Evolutionary conservation across 2,329 filamentous ascomycete genomes (phyloP).

Genomic region (Diaporthe humulicola): DNA sequence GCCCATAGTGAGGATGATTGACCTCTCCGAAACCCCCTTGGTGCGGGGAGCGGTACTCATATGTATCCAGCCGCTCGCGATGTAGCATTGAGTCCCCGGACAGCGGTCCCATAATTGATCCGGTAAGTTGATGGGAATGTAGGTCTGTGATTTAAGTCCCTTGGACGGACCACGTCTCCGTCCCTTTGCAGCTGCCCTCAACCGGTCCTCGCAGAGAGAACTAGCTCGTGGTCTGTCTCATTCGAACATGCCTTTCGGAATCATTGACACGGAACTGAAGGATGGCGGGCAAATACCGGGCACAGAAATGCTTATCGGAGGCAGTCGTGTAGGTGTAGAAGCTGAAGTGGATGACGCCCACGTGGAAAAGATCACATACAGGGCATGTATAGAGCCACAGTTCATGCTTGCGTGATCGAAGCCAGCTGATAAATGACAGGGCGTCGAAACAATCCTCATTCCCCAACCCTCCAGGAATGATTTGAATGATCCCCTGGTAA

Average conservation of each 20-base stretch:
- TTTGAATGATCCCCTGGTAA: constrained; percentile 42
- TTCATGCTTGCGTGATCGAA: neutral
- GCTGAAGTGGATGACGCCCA: constrained; percentile 1
- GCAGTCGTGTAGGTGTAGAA: constrained; percentile 25
- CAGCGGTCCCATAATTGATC: constrained; percentile 30
- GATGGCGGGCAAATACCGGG: constrained; percentile 42
- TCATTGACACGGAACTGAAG: constrained; percentile 43
- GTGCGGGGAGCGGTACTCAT: constrained; percentile 30
- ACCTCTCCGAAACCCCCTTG: constrained; percentile 7
- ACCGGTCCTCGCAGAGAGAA: too few species aligned
- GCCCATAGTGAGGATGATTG: constrained; percentile 1
- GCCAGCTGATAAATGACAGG: constrained; percentile 24
- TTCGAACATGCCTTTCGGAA: constrained; percentile 45
- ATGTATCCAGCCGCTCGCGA: neutral
- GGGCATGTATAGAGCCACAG: neutral
- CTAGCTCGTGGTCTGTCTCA: neutral
- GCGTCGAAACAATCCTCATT: constrained; percentile 41
- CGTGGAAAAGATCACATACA: constrained; percentile 36
- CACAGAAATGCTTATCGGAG: constrained; percentile 45
- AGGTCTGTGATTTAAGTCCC: neutral
- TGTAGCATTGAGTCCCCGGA: constrained; percentile 10
- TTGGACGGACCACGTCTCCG: neutral
- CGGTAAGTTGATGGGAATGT: neutral
- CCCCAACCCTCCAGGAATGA: constrained; percentile 40
- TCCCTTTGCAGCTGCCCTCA: neutral